phyloP scores from a whole-genome alignment of 2,329 filamentous ascomycete species.

The Paraconiothyrium sp. region DNA sequence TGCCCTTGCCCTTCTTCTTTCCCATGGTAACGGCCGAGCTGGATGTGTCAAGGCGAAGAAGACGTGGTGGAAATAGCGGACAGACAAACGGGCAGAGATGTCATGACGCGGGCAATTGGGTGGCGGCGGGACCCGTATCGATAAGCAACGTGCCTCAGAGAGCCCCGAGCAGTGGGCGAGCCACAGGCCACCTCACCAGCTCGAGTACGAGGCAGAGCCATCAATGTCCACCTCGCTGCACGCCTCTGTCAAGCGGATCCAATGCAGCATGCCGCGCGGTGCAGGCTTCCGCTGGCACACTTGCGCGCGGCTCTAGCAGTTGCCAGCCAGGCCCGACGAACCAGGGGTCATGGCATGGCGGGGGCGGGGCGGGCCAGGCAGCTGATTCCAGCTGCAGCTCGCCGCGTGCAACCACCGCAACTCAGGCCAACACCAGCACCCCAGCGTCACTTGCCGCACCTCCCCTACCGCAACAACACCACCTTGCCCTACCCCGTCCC shows the following conservation, averaged over 20 bases:
- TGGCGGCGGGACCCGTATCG: slow-evolving; percentile 6
- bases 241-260: background rate
- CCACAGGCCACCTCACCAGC: background rate
- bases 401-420: slow-evolving; percentile 9
- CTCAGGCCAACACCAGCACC: background rate
- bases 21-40: slow-evolving; percentile 28
- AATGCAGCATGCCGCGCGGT: background rate
- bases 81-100: slow-evolving; percentile 12
- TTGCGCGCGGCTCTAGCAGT: background rate
- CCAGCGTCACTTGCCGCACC: slow-evolving; percentile 1
- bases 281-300: background rate
- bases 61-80: slow-evolving; percentile 7
- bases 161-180: background rate
- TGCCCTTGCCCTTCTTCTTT: slow-evolving; percentile 42
- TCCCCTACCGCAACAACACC: background rate
- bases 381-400: slow-evolving; percentile 11
- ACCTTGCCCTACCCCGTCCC: background rate
- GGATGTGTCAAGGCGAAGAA: background rate
- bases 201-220: no score
- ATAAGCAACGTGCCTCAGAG: slow-evolving; percentile 1
- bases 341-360: background rate
- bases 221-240: background rate
- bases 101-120: background rate
- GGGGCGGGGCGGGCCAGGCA: slow-evolving; percentile 5
- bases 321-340: background rate